A percentile compares a stretch with the other conserved stretches of the same genome.
phyloP scores from a whole-genome alignment of 331 rosid genomes.

The Rhamnella rubrinervis region DNA sequence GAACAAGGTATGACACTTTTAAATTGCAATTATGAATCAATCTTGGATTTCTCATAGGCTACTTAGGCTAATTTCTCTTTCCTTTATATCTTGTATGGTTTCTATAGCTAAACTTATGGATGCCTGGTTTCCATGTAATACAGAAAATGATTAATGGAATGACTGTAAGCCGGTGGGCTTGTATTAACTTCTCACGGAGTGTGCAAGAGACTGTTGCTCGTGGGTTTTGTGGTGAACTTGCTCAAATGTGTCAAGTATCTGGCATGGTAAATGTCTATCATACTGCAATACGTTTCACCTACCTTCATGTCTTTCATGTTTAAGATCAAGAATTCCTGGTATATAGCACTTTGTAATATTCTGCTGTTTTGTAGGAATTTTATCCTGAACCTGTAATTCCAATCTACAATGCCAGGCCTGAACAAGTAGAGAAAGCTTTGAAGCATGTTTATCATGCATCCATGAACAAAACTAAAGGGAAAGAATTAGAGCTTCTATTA shows the following conservation, averaged over 20 bases:
- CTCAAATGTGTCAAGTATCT: constrained; percentile 96
- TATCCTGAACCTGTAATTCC: constrained; percentile 85
- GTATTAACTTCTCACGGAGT: constrained; percentile 87
- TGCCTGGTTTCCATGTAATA: constrained; percentile 21
- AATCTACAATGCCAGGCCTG: constrained; percentile 87
- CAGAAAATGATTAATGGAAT: constrained; percentile 99
- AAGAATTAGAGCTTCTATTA: constrained; percentile 84
- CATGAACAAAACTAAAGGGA: constrained; percentile 83
- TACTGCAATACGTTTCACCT: neutral
- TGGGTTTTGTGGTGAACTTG: constrained; percentile 87
- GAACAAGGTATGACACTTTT: constrained; percentile 75
- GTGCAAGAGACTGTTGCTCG: constrained; percentile 94
- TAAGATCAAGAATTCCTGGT: neutral
- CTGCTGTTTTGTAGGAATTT: constrained; percentile 57
- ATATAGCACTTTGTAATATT: neutral
- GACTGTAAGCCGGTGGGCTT: constrained; percentile 98
- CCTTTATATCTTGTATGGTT: neutral
- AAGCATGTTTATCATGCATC: constrained; percentile 87
- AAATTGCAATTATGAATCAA: neutral
- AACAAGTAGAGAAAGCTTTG: constrained; percentile 92
- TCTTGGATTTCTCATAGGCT: neutral
- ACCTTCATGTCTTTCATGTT: constrained; percentile 11
- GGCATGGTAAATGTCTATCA: constrained; percentile 67
- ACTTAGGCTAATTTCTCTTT: neutral
- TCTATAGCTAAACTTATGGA: constrained; percentile 11